Evolutionary conservation across 345 rosid genomes (phyloP).

Genomic region (Cardamine resedifolia): DNA sequence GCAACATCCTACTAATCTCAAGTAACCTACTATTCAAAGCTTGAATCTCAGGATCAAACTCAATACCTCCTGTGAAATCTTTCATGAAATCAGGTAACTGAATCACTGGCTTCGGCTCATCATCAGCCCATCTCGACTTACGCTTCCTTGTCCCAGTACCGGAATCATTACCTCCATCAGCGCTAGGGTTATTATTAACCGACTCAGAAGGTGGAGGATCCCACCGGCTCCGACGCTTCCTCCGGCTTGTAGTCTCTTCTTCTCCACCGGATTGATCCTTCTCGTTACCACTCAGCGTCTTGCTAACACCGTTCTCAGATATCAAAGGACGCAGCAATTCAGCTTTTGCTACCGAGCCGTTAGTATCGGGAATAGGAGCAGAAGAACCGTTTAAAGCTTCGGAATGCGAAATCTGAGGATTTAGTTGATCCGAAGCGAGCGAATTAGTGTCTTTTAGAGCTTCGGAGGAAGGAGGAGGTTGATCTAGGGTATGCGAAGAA

Average conservation of each 20-base stretch:
- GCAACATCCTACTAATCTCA: constrained; percentile 80
- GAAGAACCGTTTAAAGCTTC: constrained; percentile 16
- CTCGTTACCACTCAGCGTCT: constrained; percentile 61
- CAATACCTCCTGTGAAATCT: constrained; percentile 88
- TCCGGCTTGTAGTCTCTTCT: constrained; percentile 76
- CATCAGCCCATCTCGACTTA: constrained; percentile 92
- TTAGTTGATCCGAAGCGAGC: constrained; percentile 22
- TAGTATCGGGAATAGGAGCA: not conserved
- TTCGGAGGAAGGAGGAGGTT: constrained; percentile 18
- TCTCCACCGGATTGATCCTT: constrained; percentile 79
- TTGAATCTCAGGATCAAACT: constrained; percentile 90
- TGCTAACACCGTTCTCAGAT: constrained; percentile 64
- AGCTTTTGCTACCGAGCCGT: constrained; percentile 22
- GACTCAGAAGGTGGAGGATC: constrained; percentile 62
- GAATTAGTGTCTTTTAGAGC: constrained; percentile 20
- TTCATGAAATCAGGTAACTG: constrained; percentile 94
- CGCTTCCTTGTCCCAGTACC: constrained; percentile 66
- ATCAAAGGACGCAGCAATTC: constrained; percentile 45
- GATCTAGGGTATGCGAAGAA: constrained; percentile 32
- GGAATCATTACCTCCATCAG: constrained; percentile 42
- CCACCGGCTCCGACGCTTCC: constrained; percentile 86
- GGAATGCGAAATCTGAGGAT: constrained; percentile 22
- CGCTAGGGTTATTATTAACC: constrained; percentile 31
- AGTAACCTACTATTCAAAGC: constrained; percentile 79
- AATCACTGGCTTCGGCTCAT: constrained; percentile 80